Percentiles rank a stretch among this genome's conserved stretches.
These are phyloP conservation scores for Euphorbia celastroides DNA, from an alignment of 441 rosid genomes.

Conservation along the genomic window DNA sequence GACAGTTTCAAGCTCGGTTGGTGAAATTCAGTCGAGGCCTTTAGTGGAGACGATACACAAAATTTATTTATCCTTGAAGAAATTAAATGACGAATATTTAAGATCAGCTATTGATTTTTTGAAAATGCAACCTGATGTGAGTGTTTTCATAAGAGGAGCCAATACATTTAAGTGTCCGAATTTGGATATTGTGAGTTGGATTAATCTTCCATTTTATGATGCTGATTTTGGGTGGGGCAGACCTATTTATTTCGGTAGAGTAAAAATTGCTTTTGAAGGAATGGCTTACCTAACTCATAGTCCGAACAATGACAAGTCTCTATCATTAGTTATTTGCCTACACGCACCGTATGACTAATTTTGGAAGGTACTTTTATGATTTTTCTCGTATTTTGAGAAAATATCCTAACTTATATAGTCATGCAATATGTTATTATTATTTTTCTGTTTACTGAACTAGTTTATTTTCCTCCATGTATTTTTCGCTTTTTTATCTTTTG, in stretches of 20 bases:
- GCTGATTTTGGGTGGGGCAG: conserved; percentile 13
- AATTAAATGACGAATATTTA: conserved; percentile 8
- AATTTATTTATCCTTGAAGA: conserved; percentile 6
- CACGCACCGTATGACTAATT: not conserved
- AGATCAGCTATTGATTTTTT: conserved; percentile 15
- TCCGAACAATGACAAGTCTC: not conserved
- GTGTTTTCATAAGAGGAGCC: not conserved
- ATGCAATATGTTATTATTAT: too few relatives aligned
- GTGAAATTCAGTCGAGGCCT: conserved; percentile 10
- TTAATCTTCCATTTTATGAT: not conserved
- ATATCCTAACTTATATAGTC: too few relatives aligned
- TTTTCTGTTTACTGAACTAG: too few relatives aligned
- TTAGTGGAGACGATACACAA: not conserved
- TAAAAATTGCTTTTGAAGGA: not conserved
- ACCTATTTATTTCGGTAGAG: conserved; percentile 6
- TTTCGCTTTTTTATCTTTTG: too few relatives aligned
- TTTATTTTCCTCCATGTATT: too few relatives aligned
- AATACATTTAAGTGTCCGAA: conserved; percentile 4
- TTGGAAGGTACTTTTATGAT: not conserved
- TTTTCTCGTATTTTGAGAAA: not conserved
- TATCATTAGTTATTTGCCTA: not conserved
- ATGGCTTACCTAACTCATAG: not conserved
- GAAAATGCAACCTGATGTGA: not conserved
- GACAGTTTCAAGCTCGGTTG: not conserved
- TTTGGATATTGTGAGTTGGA: conserved; percentile 6